Base-by-base conservation (phyloP, 345 rosid species). In the Populus deltoides region DNA sequence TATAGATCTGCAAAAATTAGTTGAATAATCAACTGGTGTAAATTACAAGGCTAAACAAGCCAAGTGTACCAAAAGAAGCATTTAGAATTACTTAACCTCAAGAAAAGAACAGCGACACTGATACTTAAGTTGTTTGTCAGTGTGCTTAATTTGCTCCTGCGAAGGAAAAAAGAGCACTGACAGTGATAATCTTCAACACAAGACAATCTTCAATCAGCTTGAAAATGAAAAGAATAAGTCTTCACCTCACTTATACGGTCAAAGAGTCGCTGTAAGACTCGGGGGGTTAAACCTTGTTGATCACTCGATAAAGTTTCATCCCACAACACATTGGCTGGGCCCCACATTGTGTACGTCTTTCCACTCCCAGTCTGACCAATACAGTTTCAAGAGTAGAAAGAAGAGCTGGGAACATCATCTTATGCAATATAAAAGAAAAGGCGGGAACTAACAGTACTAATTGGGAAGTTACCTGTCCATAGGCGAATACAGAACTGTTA, bases 331-430 rank as follows among this genome's bases (percentile, higher is more conserved):
- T 94, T 92, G 78, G 95, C 86, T 73, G 99, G 97, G 71, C 98
- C 99, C 99, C 98, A 96, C 88, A 96, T 94, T 7, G 98, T 96
- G 82, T 91, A 96, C 13, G 98, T 96, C 84, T 96, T 96, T 70
- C 99, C 98, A 67, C 99, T 96, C 68, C 99, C 98, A 7, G 97
- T 96, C 98, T 94, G 77, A 78, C 69, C 66, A 83, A 79, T 78
- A 61, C 70, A 78, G 75, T 74, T 74, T 76, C 59, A 68, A 59
- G 49, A 43, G 43, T 27, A 78, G 51, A 7, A 70, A 59, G 24
- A 12, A 59, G 74, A 78, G 67, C 45, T 63, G 36, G 77, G 33
- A 39, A 7, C 51, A 74, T 68, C 8, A 74, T 36, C 38, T 66
- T 39, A 67, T 41, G 35, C 45, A 43, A 45, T 53, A 68, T 72